A percentile compares a stretch with the other conserved stretches of the same genome.
Conservation (phyloP, 805 yeast species). For the Debaryomyces castellii region DNA sequence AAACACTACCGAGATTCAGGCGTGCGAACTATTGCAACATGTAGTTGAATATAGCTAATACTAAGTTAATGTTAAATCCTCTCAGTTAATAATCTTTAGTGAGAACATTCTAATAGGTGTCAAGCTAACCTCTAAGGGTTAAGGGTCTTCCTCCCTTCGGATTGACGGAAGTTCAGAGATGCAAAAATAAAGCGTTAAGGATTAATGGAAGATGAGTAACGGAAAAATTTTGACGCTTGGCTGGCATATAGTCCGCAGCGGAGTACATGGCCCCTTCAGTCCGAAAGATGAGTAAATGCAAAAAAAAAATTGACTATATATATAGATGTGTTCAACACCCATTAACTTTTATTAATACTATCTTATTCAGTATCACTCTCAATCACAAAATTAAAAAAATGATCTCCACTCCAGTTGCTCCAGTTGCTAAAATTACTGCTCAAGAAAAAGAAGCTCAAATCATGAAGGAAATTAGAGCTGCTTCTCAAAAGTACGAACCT, state of each 20-base stretch:
- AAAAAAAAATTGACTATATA: background rate
- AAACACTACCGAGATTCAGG: background rate
- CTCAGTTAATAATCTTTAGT: too few species aligned
- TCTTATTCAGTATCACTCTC: background rate
- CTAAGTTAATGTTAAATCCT: background rate
- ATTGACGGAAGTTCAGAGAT: background rate
- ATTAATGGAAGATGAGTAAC: background rate
- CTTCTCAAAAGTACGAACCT: slow-evolving; percentile 32
- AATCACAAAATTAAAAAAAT: too few species aligned
- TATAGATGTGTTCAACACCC: background rate
- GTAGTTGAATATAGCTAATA: background rate
- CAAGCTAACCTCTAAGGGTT: too few species aligned
- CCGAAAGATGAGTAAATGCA: background rate
- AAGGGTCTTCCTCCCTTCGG: background rate
- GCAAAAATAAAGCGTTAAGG: background rate
- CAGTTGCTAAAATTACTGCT: slow-evolving; percentile 27
- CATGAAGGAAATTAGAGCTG: slow-evolving; percentile 44
- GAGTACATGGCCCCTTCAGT: background rate
- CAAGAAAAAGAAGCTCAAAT: slow-evolving; percentile 46
- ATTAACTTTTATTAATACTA: background rate
- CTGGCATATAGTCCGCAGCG: background rate
- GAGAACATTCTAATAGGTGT: too few species aligned
- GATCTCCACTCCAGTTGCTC: background rate
- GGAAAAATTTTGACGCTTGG: background rate
- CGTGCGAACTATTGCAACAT: background rate